These are phyloP conservation scores for Penicillium desertorum DNA, from an alignment of 495 filamentous ascomycete genomes.

Conservation along the genomic window DNA sequence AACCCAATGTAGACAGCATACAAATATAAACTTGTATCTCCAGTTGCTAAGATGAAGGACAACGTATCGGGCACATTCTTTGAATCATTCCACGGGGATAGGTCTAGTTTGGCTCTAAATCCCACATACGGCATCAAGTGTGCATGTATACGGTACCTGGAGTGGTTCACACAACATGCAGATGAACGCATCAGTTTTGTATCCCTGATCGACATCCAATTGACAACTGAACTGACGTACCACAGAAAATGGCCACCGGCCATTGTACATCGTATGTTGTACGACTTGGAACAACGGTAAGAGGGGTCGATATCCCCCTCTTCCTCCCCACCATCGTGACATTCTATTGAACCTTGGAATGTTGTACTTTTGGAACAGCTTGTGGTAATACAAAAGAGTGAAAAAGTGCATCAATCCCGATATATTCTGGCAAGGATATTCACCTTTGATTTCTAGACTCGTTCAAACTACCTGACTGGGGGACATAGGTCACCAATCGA, in stretches of 20 bases:
- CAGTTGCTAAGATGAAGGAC: not conserved
- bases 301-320: constrained; percentile 2
- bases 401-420: not conserved
- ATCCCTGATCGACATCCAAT: constrained; percentile 6
- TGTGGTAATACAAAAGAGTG: not conserved
- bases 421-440: not conserved
- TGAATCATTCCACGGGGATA: not conserved
- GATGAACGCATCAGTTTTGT: constrained; percentile 1
- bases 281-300: not conserved
- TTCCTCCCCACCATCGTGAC: not conserved
- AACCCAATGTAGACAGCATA: not conserved
- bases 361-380: not conserved
- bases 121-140: not conserved
- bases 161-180: constrained; percentile 1
- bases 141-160: constrained; percentile 4
- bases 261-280: not conserved
- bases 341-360: constrained; percentile 5
- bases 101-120: not conserved
- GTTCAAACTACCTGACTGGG: not conserved
- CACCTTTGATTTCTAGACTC: constrained; percentile 1
- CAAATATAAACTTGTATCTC: not conserved
- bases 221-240: constrained; percentile 2
- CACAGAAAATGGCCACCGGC: not conserved
- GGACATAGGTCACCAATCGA: not conserved
- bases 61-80: not conserved